Conservation (phyloP, 805 yeast species). For the Pichia ethanolica region DNA sequence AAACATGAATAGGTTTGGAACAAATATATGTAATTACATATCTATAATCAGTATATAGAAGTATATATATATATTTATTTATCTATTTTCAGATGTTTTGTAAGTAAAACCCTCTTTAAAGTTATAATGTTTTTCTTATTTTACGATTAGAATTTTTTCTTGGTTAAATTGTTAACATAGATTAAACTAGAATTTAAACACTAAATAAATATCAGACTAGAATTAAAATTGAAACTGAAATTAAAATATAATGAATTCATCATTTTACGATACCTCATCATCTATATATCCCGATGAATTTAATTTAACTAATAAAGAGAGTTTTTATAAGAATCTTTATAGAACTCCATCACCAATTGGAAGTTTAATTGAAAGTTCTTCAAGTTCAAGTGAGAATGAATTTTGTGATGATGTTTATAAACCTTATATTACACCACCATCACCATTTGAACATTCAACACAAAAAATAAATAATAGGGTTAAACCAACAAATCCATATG, state of each 20-base stretch:
- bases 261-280: slow-evolving; percentile 4
- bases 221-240: too few relatives aligned
- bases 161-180: too few relatives aligned
- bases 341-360: not conserved
- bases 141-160: too few relatives aligned
- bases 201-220: not conserved
- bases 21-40: not conserved
- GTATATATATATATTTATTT: too few relatives aligned
- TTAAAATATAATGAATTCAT: not conserved
- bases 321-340: not conserved
- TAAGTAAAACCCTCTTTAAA: not conserved
- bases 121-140: too few relatives aligned
- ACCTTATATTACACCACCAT: slow-evolving; percentile 13
- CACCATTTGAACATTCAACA: slow-evolving; percentile 11
- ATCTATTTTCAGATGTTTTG: too few relatives aligned
- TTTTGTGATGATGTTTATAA: slow-evolving; percentile 10
- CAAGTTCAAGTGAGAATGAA: not conserved
- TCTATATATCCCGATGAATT: slow-evolving; percentile 1
- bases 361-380: not conserved
- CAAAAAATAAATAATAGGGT: not conserved
- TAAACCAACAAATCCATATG: slow-evolving; percentile 31
- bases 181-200: too few relatives aligned
- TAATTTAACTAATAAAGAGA: not conserved
- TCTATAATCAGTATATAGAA: not conserved
- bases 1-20: not conserved